Percentiles rank a stretch among this genome's conserved stretches.
phyloP scores from a whole-genome alignment of 768 basidiomycete genomes.

The Pulveroboletus sp. region DNA sequence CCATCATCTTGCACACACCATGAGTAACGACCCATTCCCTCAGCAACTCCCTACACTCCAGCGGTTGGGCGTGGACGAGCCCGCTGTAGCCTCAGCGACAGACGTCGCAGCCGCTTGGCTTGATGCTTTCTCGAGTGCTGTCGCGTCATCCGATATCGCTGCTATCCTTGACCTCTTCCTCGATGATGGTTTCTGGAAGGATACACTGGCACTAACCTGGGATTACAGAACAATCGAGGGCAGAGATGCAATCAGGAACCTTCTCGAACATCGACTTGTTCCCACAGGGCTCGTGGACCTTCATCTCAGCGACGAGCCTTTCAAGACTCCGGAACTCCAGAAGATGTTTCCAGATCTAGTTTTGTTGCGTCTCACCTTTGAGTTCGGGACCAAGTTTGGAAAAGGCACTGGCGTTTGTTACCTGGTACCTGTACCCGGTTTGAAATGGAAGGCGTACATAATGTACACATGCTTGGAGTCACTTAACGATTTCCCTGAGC shows the following conservation, averaged over 20 bases:
- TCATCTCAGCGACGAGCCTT: conserved; percentile 17
- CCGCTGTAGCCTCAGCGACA: conserved; percentile 13
- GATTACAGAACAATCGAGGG: conserved; percentile 52
- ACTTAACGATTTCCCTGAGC: conserved; percentile 54
- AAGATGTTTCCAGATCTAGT: conserved; percentile 52
- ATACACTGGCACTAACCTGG: conserved; percentile 52
- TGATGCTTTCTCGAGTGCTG: conserved; percentile 13
- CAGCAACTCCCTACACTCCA: conserved; percentile 30
- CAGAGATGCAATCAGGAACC: conserved; percentile 33
- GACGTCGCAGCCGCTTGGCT: conserved; percentile 27
- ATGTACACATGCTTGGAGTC: conserved; percentile 61
- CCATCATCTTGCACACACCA: neutral
- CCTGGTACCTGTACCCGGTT: conserved; percentile 37
- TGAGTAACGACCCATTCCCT: conserved; percentile 20
- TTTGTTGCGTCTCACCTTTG: conserved; percentile 56
- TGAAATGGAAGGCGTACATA: conserved; percentile 53
- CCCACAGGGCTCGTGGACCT: conserved; percentile 18
- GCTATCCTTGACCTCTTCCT: conserved; percentile 32
- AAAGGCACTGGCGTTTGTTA: conserved; percentile 51
- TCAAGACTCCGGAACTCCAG: conserved; percentile 33
- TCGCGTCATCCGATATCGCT: conserved; percentile 16
- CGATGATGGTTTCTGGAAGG: conserved; percentile 46
- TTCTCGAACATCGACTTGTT: conserved; percentile 39
- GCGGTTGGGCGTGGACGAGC: conserved; percentile 22
- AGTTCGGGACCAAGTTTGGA: conserved; percentile 50